A percentile compares a stretch with the other conserved stretches of the same genome.
phyloP scores from a whole-genome alignment of 768 basidiomycete genomes.

The Dictyophora rubrovolvata region DNA sequence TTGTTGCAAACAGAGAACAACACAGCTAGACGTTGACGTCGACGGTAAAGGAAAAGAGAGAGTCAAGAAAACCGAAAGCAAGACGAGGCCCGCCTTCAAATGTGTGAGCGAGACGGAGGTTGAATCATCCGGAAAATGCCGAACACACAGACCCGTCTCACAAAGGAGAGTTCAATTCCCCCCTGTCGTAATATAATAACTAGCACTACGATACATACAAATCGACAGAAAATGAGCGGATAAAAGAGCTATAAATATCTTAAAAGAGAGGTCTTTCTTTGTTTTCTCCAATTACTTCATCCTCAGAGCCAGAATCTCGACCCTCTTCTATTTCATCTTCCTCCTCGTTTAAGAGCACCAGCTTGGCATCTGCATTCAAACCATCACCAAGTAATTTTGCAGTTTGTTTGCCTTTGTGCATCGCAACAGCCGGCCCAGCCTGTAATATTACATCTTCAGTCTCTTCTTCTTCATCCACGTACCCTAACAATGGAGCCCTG shows the following conservation, averaged over 20 bases:
- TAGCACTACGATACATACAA: not conserved
- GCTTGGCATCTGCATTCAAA: not conserved
- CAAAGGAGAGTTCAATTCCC: not conserved
- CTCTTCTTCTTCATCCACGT: constrained; percentile 15
- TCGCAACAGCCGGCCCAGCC: constrained; percentile 39
- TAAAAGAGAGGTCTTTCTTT: not conserved
- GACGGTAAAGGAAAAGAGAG: not conserved
- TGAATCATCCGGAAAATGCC: constrained; percentile 4
- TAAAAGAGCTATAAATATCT: not conserved
- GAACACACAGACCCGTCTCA: not conserved
- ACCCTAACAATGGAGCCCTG: constrained; percentile 1
- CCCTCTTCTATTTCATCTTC: not conserved
- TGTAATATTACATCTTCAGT: constrained; percentile 43
- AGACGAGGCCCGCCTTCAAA: not conserved
- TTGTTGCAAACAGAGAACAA: not conserved
- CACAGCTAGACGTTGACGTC: not conserved
- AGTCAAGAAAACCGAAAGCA: constrained; percentile 1
- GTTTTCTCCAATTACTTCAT: constrained; percentile 1
- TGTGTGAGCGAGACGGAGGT: constrained; percentile 4
- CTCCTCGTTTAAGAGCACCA: constrained; percentile 2
- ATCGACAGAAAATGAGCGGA: not conserved
- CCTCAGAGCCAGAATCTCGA: not conserved
- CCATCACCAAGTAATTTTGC: constrained; percentile 5
- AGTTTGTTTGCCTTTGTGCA: constrained; percentile 29
- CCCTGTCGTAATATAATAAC: not conserved